Base-by-base conservation (phyloP, 129 eudicot species). In the Deinandra increscens region DNA sequence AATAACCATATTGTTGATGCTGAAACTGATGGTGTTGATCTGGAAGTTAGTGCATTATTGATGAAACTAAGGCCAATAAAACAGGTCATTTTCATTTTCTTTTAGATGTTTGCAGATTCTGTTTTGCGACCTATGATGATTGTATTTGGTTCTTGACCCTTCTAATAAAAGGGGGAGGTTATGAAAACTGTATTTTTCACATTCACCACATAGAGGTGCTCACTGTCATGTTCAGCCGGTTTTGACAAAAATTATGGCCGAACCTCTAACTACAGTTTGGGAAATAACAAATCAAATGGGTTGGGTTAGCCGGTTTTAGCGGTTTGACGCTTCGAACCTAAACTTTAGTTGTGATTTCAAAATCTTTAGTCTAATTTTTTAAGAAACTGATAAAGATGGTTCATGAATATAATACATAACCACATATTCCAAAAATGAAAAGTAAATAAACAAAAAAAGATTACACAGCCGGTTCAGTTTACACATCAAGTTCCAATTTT, bases 61-160 rank as follows among this genome's bases (percentile, higher is more conserved):
- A 77, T 94, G 84, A 84, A 80, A 70, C 80, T 94, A 80, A 85
- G 93, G 82, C 97, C 97, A 75, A 94, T 94, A 82, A 94, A 87
- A 84, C 99, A 90, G 96, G 99, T 87, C 55, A 5, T 2, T 14
- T 43, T 60, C 7, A 14, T 68, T 58, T 14, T 22, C n/a, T 39
- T 74, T 68, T 48, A 29, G 20, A 18, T n/a, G 49, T 44, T 39
- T 45, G 22, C 33, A 14, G 18, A 20, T 45, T 44, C 19, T 78
- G 33, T 61, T 56, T 46, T 59, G 20, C 36, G 69, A 38, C 23
- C 45, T 37, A 33, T 46, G 17, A 31, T 29, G 42, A 10, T 60
- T 38, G 18, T 45, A n/a, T 62, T n/a, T 37, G 63, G 39, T 56
- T 56, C 29, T 22, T 6, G 56, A 26, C 63, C 26, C 10, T 12